Conservation (phyloP, 2,329 filamentous ascomycete species). For the Purpureocillium takamizusanense region DNA sequence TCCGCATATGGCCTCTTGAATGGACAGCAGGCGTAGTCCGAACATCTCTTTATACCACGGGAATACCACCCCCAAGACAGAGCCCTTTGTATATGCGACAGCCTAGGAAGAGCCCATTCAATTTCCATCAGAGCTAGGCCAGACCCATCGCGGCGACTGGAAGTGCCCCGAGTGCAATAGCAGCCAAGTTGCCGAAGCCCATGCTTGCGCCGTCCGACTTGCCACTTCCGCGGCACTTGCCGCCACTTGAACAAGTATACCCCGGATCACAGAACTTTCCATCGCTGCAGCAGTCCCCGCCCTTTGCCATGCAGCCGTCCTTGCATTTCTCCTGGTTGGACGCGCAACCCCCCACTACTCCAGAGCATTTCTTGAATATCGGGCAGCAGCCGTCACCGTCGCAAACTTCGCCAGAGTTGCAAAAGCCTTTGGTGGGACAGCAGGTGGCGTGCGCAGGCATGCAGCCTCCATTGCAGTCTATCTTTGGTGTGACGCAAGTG, state of each 20-base stretch:
- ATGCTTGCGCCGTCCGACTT: no score
- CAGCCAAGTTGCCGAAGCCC: no score
- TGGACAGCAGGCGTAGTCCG: no score
- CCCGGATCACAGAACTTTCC: constrained; percentile 2
- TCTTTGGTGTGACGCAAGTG: not conserved
- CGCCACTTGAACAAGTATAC: not conserved
- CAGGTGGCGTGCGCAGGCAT: not conserved
- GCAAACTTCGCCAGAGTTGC: not conserved
- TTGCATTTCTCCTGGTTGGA: not conserved
- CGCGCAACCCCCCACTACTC: not conserved
- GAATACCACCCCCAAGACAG: no score
- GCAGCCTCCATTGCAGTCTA: not conserved
- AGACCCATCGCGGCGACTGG: no score
- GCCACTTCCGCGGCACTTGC: not conserved
- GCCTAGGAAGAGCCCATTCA: no score
- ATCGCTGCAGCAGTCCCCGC: constrained; percentile 1
- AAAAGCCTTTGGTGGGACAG: not conserved
- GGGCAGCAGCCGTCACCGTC: constrained; percentile 1
- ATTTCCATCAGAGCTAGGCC: no score
- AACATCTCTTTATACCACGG: no score
- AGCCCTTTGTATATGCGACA: no score
- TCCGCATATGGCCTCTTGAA: no score
- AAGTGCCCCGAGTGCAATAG: no score
- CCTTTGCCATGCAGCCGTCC: constrained; percentile 3
- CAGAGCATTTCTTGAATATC: not conserved